phyloP scores from a whole-genome alignment of 108 stramenopile species.

The Nitzschia sp. region DNA sequence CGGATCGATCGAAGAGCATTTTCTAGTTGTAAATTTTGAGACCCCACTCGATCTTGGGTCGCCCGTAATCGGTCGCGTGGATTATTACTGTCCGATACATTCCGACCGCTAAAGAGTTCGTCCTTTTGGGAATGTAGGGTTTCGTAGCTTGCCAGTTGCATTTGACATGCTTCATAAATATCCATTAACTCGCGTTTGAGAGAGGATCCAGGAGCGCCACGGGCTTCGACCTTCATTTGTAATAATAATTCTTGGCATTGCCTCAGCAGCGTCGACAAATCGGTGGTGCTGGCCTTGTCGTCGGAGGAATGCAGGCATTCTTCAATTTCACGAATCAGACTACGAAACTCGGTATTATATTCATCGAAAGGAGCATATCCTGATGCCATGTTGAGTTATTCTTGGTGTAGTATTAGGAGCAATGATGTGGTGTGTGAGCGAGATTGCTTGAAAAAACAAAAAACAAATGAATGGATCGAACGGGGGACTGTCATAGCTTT shows the following conservation, averaged over 20 bases:
- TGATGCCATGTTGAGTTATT: slow-evolving; percentile 8
- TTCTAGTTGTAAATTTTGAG: slow-evolving; percentile 22
- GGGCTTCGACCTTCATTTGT: slow-evolving; percentile 12
- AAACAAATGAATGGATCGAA: too few relatives aligned
- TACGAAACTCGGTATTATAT: slow-evolving; percentile 10
- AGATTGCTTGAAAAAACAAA: too few relatives aligned
- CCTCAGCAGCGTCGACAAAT: not conserved
- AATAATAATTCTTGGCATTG: slow-evolving; percentile 13
- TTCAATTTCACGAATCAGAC: slow-evolving; percentile 8
- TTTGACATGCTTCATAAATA: slow-evolving; percentile 34
- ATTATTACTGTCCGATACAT: not conserved
- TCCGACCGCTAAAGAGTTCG: slow-evolving; percentile 8
- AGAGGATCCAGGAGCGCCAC: slow-evolving; percentile 5
- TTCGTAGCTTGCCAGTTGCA: slow-evolving; percentile 30
- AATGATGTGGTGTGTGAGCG: too few relatives aligned
- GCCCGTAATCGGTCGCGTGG: not conserved
- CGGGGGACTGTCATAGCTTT: too few relatives aligned
- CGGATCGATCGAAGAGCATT: slow-evolving; percentile 23
- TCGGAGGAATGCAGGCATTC: not conserved
- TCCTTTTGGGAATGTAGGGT: slow-evolving; percentile 14
- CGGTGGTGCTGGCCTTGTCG: not conserved
- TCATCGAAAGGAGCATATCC: slow-evolving; percentile 16
- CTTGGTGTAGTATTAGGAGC: too few relatives aligned
- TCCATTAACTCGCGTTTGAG: slow-evolving; percentile 32
- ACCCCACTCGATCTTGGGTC: slow-evolving; percentile 9